A percentile compares a stretch with the other conserved stretches of the same genome.
Evolutionary conservation across 148 eudicot species (phyloP).

Genomic region (Cornus suecica): DNA sequence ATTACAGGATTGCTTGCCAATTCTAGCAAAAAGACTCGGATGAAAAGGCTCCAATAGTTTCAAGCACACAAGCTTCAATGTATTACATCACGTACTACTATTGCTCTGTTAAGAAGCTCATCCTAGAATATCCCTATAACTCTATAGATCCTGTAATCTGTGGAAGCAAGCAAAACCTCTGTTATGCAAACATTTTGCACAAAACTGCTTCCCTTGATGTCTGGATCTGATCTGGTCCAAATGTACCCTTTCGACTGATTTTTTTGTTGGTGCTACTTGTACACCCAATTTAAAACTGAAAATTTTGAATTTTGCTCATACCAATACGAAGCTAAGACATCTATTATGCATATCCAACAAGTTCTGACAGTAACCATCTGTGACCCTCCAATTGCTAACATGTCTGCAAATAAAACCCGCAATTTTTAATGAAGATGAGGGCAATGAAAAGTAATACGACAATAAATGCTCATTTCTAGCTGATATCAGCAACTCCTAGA

Average conservation of each 20-base stretch:
- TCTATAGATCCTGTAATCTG: not conserved
- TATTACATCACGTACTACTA: not conserved
- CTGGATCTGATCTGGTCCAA: not conserved
- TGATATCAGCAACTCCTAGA: not conserved
- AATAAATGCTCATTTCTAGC: not conserved
- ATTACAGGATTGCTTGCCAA: too few relatives aligned
- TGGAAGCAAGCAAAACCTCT: not conserved
- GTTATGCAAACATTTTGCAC: not conserved
- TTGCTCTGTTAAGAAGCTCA: not conserved
- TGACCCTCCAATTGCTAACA: not conserved
- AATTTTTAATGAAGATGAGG: not conserved
- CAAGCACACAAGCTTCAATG: not conserved
- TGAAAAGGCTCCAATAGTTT: not conserved
- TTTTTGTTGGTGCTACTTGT: not conserved
- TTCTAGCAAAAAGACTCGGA: not conserved
- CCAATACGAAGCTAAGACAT: not conserved
- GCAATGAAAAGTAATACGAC: too few relatives aligned
- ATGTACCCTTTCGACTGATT: not conserved
- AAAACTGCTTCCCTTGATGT: not conserved
- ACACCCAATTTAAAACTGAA: too few relatives aligned
- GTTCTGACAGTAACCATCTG: not conserved
- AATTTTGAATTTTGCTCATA: not conserved
- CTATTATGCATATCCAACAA: not conserved
- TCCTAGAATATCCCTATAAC: not conserved
- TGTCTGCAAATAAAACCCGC: not conserved